Evolutionary conservation across 192 early-diverging fungal genomes (phyloP).

Genomic region (Chytriomyces hyalinus): DNA sequence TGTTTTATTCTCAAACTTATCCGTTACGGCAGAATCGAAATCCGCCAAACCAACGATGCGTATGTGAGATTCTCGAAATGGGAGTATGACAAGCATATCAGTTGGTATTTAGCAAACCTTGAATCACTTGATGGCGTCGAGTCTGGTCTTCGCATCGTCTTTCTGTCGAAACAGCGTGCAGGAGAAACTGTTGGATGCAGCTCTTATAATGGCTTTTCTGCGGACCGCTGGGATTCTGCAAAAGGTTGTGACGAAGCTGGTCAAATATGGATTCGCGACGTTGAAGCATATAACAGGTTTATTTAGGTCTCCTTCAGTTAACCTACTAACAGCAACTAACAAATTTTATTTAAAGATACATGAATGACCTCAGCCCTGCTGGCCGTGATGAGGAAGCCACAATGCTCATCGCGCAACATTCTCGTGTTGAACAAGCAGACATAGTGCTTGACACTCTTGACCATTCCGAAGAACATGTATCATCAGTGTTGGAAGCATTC

Average conservation of each 20-base stretch:
- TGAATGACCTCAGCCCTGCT: not conserved
- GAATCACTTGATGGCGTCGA: not conserved
- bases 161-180: not conserved
- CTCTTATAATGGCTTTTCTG: not conserved
- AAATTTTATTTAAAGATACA: not conserved
- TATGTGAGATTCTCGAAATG: not conserved
- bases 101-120: not conserved
- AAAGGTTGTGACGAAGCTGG: not conserved
- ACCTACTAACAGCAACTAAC: not conserved
- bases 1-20: slow-evolving; percentile 2
- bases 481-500: not conserved
- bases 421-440: not conserved
- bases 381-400: not conserved
- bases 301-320: not conserved
- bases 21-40: not conserved
- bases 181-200: slow-evolving; percentile 1
- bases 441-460: not conserved
- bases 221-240: slow-evolving; percentile 1
- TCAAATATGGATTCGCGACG: not conserved
- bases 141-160: not conserved
- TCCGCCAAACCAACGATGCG: not conserved
- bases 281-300: slow-evolving; percentile 3
- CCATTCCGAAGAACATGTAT: not conserved
- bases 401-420: not conserved
- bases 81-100: not conserved